phyloP scores from a whole-genome alignment of 768 basidiomycete genomes.

The Hemileccinum rubropunctum region DNA sequence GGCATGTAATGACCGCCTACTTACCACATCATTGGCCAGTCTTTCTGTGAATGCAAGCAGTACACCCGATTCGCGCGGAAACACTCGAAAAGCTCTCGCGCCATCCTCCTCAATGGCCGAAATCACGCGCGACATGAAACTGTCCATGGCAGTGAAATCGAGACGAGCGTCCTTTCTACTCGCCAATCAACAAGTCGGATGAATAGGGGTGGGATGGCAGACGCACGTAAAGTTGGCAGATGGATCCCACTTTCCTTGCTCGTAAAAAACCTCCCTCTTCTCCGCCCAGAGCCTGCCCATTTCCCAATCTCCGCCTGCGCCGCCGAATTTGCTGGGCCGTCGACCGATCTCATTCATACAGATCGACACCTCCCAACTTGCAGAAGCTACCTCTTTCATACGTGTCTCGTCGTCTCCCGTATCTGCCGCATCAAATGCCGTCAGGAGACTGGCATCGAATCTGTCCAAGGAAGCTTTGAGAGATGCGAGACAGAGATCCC shows the following conservation, averaged over 20 bases:
- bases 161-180: slow-evolving; percentile 55
- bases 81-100: slow-evolving; percentile 76
- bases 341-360: slow-evolving; percentile 34
- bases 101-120: slow-evolving; percentile 71
- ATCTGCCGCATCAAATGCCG: slow-evolving; percentile 88
- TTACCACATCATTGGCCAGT: slow-evolving; percentile 79
- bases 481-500: slow-evolving; percentile 58
- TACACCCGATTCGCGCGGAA: slow-evolving; percentile 77
- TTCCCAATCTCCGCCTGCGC: slow-evolving; percentile 63
- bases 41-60: slow-evolving; percentile 81
- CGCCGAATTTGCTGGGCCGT: slow-evolving; percentile 1
- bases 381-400: slow-evolving; percentile 81
- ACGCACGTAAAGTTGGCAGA: slow-evolving; percentile 78
- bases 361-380: slow-evolving; percentile 83
- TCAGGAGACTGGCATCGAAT: slow-evolving; percentile 84
- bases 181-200: neutral
- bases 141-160: slow-evolving; percentile 92
- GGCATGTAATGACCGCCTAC: slow-evolving; percentile 22
- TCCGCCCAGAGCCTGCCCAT: slow-evolving; percentile 95
- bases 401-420: slow-evolving; percentile 62
- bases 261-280: slow-evolving; percentile 92
- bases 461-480: slow-evolving; percentile 80
- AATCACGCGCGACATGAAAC: slow-evolving; percentile 73
- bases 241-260: slow-evolving; percentile 75
- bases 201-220: neutral